Evolutionary conservation across 129 eudicot species (phyloP).

Genomic region (Flaveria sonorensis): DNA sequence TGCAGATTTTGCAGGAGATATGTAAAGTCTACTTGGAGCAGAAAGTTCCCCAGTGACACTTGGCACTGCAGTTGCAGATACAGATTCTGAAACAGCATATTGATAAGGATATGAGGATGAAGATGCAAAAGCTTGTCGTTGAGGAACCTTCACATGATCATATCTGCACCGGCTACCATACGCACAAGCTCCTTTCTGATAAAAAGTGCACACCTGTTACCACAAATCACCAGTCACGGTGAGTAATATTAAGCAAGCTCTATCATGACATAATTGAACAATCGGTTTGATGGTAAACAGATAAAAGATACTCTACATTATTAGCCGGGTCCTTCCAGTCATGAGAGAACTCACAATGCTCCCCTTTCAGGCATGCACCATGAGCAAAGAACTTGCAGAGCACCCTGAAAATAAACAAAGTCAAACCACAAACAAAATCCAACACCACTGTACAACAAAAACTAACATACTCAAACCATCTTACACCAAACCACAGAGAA

Average conservation of each 20-base stretch:
- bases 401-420: slow-evolving; percentile 47
- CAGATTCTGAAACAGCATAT: slow-evolving; percentile 39
- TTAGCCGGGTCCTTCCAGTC: slow-evolving; percentile 91
- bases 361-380: slow-evolving; percentile 95
- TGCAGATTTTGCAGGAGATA: slow-evolving; percentile 38
- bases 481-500: not conserved
- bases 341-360: slow-evolving; percentile 88
- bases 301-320: slow-evolving; percentile 46
- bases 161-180: slow-evolving; percentile 90
- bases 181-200: slow-evolving; percentile 88
- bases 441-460: not conserved
- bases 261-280: not conserved
- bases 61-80: slow-evolving; percentile 30
- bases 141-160: slow-evolving; percentile 72
- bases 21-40: slow-evolving; percentile 40
- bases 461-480: not conserved
- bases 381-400: slow-evolving; percentile 91
- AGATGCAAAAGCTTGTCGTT: slow-evolving; percentile 50
- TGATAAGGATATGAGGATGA: slow-evolving; percentile 51
- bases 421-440: not conserved
- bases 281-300: not conserved
- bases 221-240: slow-evolving; percentile 9
- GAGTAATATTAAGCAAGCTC: not conserved
- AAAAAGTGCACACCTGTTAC: slow-evolving; percentile 79
- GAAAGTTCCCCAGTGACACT: slow-evolving; percentile 49